Conservation (phyloP, 805 yeast genomes). For the Metschnikowia aberdeeniae region DNA sequence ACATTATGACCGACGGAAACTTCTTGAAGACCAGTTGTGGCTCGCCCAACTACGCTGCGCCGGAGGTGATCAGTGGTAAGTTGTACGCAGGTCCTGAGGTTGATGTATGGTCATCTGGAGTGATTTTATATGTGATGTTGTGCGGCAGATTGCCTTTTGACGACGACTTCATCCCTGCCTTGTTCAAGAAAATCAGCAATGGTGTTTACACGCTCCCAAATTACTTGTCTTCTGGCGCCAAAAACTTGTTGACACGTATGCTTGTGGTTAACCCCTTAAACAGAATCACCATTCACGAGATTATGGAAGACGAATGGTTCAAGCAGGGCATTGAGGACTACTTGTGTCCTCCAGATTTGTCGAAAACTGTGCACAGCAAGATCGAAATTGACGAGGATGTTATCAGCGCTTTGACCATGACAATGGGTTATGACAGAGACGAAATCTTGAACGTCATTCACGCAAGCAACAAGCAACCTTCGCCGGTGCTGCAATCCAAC, state of each 20-base stretch:
- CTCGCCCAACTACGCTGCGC: constrained; percentile 96
- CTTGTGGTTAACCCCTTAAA: constrained; percentile 91
- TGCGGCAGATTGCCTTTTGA: constrained; percentile 95
- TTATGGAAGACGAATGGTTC: constrained; percentile 94
- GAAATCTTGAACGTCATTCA: constrained; percentile 73
- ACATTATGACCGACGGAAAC: constrained; percentile 97
- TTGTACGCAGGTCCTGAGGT: constrained; percentile 97
- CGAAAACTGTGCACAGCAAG: constrained; percentile 32
- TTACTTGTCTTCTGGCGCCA: constrained; percentile 81
- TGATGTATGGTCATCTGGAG: constrained; percentile 98
- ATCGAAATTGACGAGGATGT: constrained; percentile 68
- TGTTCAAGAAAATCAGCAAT: constrained; percentile 86
- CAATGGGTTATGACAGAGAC: constrained; percentile 87
- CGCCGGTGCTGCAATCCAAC: constrained; percentile 40
- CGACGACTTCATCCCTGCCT: constrained; percentile 92
- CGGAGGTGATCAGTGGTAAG: constrained; percentile 93
- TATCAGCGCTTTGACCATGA: constrained; percentile 64
- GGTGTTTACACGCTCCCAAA: constrained; percentile 92
- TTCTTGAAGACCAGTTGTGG: constrained; percentile 94
- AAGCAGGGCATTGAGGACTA: constrained; percentile 75
- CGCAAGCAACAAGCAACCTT: constrained; percentile 39
- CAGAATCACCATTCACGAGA: constrained; percentile 88
- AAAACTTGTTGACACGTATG: constrained; percentile 79
- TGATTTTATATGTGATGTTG: constrained; percentile 88
- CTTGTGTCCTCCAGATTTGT: constrained; percentile 56